Percentiles rank a stretch among this genome's conserved stretches.
phyloP scores from a whole-genome alignment of 2,329 filamentous ascomycete genomes.

The Rhexocercosporidium sp. region DNA sequence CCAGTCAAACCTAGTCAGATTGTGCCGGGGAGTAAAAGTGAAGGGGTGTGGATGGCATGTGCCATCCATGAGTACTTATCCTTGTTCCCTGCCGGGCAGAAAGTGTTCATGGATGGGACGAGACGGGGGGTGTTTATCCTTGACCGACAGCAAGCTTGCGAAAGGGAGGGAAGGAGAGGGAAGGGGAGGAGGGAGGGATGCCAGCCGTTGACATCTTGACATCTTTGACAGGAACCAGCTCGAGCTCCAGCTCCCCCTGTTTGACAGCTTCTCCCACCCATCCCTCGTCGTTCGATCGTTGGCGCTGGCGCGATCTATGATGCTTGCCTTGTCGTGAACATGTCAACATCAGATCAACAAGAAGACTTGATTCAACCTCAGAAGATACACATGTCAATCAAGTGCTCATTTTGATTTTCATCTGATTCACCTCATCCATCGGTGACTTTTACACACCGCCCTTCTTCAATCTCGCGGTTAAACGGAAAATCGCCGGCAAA shows the following conservation, averaged over 20 bases:
- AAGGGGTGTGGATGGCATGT: conserved; percentile 26
- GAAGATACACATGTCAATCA: too few species aligned
- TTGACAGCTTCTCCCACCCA: conserved; percentile 33
- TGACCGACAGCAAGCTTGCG: neutral
- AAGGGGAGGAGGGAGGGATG: neutral
- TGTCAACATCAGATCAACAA: too few species aligned
- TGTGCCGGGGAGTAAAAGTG: conserved; percentile 9
- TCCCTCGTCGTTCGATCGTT: neutral
- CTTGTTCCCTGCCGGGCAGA: neutral
- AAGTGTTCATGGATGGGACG: neutral
- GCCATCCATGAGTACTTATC: conserved; percentile 20
- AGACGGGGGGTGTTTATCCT: neutral
- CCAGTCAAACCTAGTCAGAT: too few species aligned
- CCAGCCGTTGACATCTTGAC: neutral
- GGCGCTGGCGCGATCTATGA: conserved; percentile 8
- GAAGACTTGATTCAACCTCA: too few species aligned
- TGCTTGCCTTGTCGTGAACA: conserved; percentile 29
- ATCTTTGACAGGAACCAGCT: neutral
- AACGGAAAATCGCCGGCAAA: neutral
- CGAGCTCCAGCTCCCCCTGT: conserved; percentile 26
- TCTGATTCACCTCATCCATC: too few species aligned
- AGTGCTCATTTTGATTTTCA: too few species aligned
- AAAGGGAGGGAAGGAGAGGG: neutral
- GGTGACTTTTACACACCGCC: too few species aligned
- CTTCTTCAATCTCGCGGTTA: neutral